Evolutionary conservation across 2,329 filamentous ascomycete species (phyloP), one percentile per base, ranked within the genome.

Genomic region (Penicillium brasilianum): DNA sequence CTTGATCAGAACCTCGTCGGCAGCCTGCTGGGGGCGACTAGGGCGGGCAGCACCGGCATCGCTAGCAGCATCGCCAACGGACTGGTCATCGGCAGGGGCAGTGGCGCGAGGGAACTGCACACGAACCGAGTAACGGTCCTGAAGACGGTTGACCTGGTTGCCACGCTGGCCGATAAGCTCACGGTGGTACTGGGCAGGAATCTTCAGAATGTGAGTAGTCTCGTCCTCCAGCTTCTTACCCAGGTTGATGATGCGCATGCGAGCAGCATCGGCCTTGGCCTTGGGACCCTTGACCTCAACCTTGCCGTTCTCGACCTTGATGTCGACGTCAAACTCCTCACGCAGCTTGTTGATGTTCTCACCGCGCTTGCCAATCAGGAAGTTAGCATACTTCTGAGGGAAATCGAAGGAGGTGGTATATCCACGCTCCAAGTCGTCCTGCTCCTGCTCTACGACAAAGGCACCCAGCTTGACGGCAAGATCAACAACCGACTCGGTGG

Each of bases 281-380:
- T 96, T 92, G 53, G 95, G 94, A 28, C 96, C 95, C 83, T 96
- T 97, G 69, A 99, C 87, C 78, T 97, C 92, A 53, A 98, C 92
- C 79, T 93, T 93, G 67, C 95, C 95, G 71, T 97, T 92, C 68
- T 96, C 89, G 41, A 98, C 90, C 78, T 97, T 93, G 64, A 99
- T 89, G 61, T 90, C 87, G 50, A 90, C 88, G 71, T 90, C 88
- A 61, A 88, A 88, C 71, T 90, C 88, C 44, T 90, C 88, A 34
- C 87, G 85, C 49, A 89, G 79, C 69, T 87, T 87, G 73, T 87
- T 88, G 75, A 90, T 89, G 74, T 89, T 90, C 70, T 88, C 86
- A 55, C 88, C 88, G 41, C 84, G 83, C 71, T 85, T 85, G 61
- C 88, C 88, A 63, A 90, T 89, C 25, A 90, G 85, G 74, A 96